Conservation (phyloP, 1,139 yeast genomes). For the Suhomyces chickasaworum region DNA sequence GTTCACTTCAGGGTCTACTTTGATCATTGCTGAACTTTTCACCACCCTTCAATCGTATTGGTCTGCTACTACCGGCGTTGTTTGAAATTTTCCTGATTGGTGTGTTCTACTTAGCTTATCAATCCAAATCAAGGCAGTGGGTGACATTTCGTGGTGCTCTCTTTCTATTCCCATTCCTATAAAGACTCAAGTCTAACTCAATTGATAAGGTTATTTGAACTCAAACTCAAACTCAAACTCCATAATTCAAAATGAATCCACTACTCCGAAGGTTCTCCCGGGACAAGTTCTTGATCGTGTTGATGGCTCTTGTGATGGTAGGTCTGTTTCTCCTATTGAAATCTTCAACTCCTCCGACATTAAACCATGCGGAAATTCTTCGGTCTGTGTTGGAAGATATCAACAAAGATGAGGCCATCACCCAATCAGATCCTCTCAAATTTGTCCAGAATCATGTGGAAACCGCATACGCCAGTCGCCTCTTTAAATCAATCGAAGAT, state of each 20-base stretch:
- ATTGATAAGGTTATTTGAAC: no score
- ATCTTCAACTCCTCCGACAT: not conserved
- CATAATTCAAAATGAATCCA: constrained; percentile 3
- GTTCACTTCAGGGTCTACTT: no score
- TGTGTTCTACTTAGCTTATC: no score
- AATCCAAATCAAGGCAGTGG: no score
- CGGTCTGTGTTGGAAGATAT: constrained; percentile 1
- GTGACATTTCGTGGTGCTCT: no score
- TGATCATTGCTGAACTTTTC: no score
- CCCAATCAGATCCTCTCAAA: constrained; percentile 11
- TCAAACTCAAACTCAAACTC: no score
- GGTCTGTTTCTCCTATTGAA: constrained; percentile 2
- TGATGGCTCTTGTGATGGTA: constrained; percentile 2
- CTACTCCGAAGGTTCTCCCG: constrained; percentile 2
- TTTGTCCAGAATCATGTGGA: constrained; percentile 13
- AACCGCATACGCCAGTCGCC: constrained; percentile 12
- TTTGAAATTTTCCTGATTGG: no score
- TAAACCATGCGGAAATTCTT: constrained; percentile 2
- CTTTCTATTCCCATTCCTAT: no score
- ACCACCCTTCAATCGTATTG: no score
- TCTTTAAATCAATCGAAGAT: constrained; percentile 12
- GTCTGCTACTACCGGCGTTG: no score
- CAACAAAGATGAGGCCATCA: not conserved
- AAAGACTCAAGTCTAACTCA: no score
- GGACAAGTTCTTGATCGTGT: constrained; percentile 5